A percentile compares a stretch with the other conserved stretches of the same genome.
These are phyloP conservation scores for Penicillium coprophilum DNA, from an alignment of 495 filamentous ascomycete genomes.

Conservation along the genomic window DNA sequence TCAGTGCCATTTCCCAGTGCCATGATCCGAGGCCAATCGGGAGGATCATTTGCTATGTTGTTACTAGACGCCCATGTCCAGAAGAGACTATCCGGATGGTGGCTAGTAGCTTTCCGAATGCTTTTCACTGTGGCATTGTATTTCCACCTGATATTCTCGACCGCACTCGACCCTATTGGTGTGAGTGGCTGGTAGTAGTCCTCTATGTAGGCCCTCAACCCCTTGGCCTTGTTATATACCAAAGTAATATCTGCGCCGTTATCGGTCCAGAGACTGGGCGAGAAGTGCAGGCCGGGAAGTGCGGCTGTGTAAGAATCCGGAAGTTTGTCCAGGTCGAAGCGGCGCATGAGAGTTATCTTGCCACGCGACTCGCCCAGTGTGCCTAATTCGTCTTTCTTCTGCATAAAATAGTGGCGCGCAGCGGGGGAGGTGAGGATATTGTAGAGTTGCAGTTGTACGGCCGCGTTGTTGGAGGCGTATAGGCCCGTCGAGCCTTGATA, in stretches of 20 bases:
- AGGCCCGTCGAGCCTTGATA: conserved; percentile 35
- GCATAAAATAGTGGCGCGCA: conserved; percentile 39
- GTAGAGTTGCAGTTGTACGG: conserved; percentile 35
- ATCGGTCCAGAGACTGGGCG: conserved; percentile 39
- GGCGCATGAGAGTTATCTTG: conserved; percentile 42
- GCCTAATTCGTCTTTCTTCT: conserved; percentile 36
- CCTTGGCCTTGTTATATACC: conserved; percentile 34
- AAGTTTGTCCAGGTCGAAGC: conserved; percentile 42
- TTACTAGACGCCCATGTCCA: conserved; percentile 51
- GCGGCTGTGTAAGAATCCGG: conserved; percentile 28
- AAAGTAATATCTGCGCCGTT: conserved; percentile 36
- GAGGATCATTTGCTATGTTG: conserved; percentile 40
- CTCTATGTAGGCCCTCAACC: conserved; percentile 43
- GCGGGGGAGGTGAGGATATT: conserved; percentile 34
- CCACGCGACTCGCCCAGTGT: conserved; percentile 42
- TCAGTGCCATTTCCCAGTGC: conserved; percentile 45
- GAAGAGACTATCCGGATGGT: conserved; percentile 40
- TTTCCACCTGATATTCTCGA: conserved; percentile 41
- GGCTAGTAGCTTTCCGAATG: conserved; percentile 30
- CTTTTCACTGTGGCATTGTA: conserved; percentile 39
- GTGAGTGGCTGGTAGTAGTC: conserved; percentile 42
- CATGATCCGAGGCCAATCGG: conserved; percentile 48
- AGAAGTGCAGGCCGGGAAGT: conserved; percentile 44
- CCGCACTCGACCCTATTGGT: conserved; percentile 25
- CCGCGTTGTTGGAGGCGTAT: conserved; percentile 34